Percentiles rank a stretch among this genome's conserved stretches.
These are phyloP conservation scores for Ogataea ramenticola DNA, from an alignment of 805 yeast genomes.

Conservation along the genomic window DNA sequence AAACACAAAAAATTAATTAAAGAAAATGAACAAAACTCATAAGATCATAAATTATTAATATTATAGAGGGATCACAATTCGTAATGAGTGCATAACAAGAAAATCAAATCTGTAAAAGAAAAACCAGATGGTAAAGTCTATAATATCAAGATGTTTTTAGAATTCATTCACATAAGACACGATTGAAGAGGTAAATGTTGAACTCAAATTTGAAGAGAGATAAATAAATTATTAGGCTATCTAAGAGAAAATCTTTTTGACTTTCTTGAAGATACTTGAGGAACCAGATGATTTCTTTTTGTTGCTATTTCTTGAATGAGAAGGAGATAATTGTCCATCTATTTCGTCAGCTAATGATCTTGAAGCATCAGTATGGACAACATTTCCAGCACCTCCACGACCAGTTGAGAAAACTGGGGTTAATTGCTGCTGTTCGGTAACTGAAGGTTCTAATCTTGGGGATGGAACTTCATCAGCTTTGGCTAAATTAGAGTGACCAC, in stretches of 20 bases:
- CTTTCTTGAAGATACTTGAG: slow-evolving; percentile 10
- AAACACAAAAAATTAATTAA: neutral
- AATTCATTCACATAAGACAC: no score
- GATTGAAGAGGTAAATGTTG: no score
- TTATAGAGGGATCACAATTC: no score
- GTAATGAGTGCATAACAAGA: no score
- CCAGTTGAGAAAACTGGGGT: slow-evolving; percentile 42
- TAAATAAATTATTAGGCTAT: no score
- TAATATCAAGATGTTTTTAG: no score
- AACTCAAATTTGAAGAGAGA: no score
- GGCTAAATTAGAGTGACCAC: slow-evolving; percentile 48
- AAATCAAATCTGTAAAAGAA: no score
- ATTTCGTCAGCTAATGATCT: slow-evolving; percentile 28
- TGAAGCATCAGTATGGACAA: slow-evolving; percentile 31
- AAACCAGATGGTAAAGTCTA: no score
- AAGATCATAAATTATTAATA: neutral
- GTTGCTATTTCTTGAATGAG: slow-evolving; percentile 14
- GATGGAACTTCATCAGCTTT: slow-evolving; percentile 35
- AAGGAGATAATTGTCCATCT: slow-evolving; percentile 33
- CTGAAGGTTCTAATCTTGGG: slow-evolving; percentile 31
- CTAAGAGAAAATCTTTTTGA: slow-evolving; percentile 13
- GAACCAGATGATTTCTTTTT: slow-evolving; percentile 1
- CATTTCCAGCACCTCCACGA: slow-evolving; percentile 52
- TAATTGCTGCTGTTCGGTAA: slow-evolving; percentile 32
- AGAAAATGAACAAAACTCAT: neutral